These are phyloP conservation scores for Xylaria palmicola DNA, from an alignment of 495 filamentous ascomycete species.

Conservation along the genomic window DNA sequence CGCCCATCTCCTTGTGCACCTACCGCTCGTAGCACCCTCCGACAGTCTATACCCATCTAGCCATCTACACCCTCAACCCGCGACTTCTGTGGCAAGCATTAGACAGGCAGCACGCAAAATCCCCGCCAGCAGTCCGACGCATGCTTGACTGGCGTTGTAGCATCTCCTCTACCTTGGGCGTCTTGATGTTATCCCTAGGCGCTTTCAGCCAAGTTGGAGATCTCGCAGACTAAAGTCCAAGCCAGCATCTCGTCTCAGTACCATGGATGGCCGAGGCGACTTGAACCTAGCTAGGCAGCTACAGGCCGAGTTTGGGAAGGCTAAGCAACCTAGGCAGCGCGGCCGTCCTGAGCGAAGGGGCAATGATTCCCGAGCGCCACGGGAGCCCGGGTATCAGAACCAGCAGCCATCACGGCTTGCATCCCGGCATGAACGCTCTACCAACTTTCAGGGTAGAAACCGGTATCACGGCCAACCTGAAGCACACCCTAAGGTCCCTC, in stretches of 20 bases:
- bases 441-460: background rate
- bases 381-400: background rate
- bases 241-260: background rate
- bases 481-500: background rate
- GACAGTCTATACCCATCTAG: too few relatives aligned
- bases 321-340: background rate
- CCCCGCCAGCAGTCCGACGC: too few relatives aligned
- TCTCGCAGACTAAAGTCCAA: background rate
- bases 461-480: background rate
- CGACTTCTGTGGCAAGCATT: too few relatives aligned
- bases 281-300: background rate
- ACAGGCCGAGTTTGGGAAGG: background rate
- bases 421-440: background rate
- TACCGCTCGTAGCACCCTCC: too few relatives aligned
- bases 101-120: too few relatives aligned
- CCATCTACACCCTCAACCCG: too few relatives aligned
- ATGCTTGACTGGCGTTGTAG: too few relatives aligned
- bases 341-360: background rate
- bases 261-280: constrained; percentile 1
- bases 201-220: too few relatives aligned
- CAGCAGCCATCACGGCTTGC: background rate
- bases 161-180: too few relatives aligned
- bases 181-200: too few relatives aligned
- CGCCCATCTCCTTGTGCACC: too few relatives aligned
- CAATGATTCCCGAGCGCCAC: background rate